Conservation (phyloP, 2,329 filamentous ascomycete genomes). For the Colletotrichum lupini region DNA sequence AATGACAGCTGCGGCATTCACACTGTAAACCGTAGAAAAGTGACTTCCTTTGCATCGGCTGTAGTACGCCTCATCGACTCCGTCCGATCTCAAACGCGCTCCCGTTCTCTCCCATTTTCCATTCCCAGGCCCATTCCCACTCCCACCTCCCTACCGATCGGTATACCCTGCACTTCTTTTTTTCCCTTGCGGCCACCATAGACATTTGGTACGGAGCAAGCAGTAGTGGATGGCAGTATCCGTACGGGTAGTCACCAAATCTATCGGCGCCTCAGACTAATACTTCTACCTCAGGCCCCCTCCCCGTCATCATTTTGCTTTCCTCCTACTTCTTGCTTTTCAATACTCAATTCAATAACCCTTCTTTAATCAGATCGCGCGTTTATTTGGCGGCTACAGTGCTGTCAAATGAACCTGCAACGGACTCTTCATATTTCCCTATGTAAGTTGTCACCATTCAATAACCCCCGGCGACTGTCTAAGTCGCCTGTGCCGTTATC, state of each 20-base stretch:
- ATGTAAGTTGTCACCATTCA: constrained; percentile 60
- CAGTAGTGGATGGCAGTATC: too few relatives aligned
- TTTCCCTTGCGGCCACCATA: constrained; percentile 2
- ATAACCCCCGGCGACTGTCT: background rate
- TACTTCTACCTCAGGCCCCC: constrained; percentile 34
- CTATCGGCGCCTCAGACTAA: constrained; percentile 21
- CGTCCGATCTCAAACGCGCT: constrained; percentile 28
- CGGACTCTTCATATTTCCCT: constrained; percentile 68
- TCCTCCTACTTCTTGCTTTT: constrained; percentile 17
- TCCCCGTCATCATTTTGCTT: background rate
- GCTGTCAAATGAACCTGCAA: constrained; percentile 99
- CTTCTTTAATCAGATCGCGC: constrained; percentile 63
- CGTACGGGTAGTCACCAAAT: constrained; percentile 3
- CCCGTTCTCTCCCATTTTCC: background rate
- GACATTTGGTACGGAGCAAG: background rate
- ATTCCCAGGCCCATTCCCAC: background rate
- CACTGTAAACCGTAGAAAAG: background rate
- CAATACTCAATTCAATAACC: constrained; percentile 39
- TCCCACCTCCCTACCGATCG: constrained; percentile 2
- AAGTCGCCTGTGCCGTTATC: background rate
- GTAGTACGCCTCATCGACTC: constrained; percentile 29
- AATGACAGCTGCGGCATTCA: background rate
- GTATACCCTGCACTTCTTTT: background rate
- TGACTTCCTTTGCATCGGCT: background rate
- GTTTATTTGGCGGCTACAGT: constrained; percentile 86